Base-by-base conservation (phyloP, 768 basidiomycete genomes). In the Leucocoprinus leucothites region DNA sequence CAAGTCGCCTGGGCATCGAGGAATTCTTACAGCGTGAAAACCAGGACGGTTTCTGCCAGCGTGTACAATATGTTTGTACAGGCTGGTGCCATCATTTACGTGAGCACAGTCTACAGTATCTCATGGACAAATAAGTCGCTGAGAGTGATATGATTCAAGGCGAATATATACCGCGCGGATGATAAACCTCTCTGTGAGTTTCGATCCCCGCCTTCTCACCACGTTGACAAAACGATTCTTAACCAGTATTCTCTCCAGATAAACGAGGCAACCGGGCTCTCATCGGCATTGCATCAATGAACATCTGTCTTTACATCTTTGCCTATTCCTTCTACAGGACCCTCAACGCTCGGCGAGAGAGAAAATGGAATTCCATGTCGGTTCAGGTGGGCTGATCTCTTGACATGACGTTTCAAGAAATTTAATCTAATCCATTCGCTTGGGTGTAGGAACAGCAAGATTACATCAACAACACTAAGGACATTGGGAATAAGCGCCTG, bases 61-160 rank as follows among this genome's bases (percentile, higher is more conserved):
- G 67, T 82, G 24, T 86, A 87, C 65, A 87, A 85, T 59, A 82
- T 86, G 76, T 80, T 78, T 57, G 81, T 84, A n/a, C 82, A 85
- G 64, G 77, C 78, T 3, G 79, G 79, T 16, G 73, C 69, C 16
- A 77, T 84, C 31, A 67, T 79, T 35, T 75, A 75, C 58, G 79
- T 78, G 54, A 44, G 74, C 67, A 13, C 2, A 40, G 18, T 43
- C 16, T 26, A 5, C 31, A 11, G 31, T 9, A 7, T 25, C n/a
- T 19, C 3, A 51, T 16, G 26, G 5, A 31, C 6, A 31, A 5
- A 31, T 31, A 11, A 31, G 11, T 11, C 6, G 6, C 6, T 5
- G 31, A 48, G 21, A 18, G 35, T 44, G 25, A 6, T 35, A 46
- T 28, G 46, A 16, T 6, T 34, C 61, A 26, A 79, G 75, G 74